A percentile compares a stretch with the other conserved stretches of the same genome.
Evolutionary conservation across 2,329 filamentous ascomycete genomes (phyloP).

Genomic region (Aureobasidium leucospermi): DNA sequence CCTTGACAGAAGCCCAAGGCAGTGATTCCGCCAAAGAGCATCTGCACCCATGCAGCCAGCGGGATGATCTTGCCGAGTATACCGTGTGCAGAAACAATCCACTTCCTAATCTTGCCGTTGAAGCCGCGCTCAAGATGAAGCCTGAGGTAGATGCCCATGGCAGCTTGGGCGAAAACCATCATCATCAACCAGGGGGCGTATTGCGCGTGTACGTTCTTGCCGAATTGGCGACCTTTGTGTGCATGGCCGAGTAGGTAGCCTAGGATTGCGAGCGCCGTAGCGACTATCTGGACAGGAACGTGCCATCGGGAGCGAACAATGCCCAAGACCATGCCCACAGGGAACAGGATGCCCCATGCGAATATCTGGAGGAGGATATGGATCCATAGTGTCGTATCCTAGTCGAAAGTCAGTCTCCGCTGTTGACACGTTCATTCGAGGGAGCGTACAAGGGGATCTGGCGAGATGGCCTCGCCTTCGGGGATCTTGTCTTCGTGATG

Average conservation of each 20-base stretch:
- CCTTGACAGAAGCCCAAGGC: constrained; percentile 80
- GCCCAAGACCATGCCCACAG: constrained; percentile 89
- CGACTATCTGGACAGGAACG: constrained; percentile 75
- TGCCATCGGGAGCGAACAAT: constrained; percentile 90
- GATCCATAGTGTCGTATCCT: constrained; percentile 81
- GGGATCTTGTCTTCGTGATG: constrained; percentile 54
- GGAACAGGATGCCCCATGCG: constrained; percentile 87
- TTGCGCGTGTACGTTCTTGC: constrained; percentile 68
- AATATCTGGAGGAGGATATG: constrained; percentile 86
- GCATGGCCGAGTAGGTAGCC: constrained; percentile 89
- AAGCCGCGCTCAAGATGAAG: constrained; percentile 82
- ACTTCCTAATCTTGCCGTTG: constrained; percentile 66
- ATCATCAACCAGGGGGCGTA: constrained; percentile 79
- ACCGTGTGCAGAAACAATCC: constrained; percentile 67
- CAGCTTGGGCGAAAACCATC: constrained; percentile 67
- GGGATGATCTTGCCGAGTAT: constrained; percentile 83
- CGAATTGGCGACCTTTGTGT: constrained; percentile 83
- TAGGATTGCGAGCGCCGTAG: constrained; percentile 66
- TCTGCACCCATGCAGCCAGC: constrained; percentile 80
- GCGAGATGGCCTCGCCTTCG: constrained; percentile 61
- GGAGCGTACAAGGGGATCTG: constrained; percentile 62
- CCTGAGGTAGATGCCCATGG: constrained; percentile 77
- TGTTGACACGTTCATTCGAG: neutral
- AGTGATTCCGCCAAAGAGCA: constrained; percentile 93
- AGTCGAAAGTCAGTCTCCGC: constrained; percentile 12